Base-by-base conservation (phyloP, 257 asterid species). In the Capsicum chinense region DNA sequence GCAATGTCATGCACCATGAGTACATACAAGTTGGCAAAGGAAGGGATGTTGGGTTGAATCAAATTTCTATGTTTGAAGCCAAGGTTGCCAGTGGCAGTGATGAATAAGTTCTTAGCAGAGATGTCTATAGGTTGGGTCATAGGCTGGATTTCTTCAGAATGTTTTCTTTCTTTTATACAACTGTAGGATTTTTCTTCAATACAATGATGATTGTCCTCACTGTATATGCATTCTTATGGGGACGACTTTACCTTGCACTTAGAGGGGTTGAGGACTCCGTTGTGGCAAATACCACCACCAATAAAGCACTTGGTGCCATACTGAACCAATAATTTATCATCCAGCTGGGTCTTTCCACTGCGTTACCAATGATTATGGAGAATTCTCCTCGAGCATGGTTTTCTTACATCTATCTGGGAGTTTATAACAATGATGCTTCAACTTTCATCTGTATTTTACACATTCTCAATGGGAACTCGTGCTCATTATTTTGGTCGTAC, bases 21-120 rank as follows among this genome's bases (percentile, higher is more conserved):
- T 97, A 97, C 86, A 92, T 97, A 84, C 99, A 97, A 92, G 99
- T 97, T 85, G 99, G 99, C 63, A 97, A 97, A 91, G 99, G 99
- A 85, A 91, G 99, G 90, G 99, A 97, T 89, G 99, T 95, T 85
- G 98, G 99, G 67, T 86, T 95, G 87, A 97, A 97, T 89, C 99
- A 97, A 82, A 88, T 95, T 59, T 93, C 99, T 68, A 97, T 97
- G 99, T 97, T 97, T 80, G 98, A 97, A 87, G 98, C 98, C 81
- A 97, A 97, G 90, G 98, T 97, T 69, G 97, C 99, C 68, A 97
- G 98, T 88, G 99, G 99, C 56, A 97, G 95, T 9, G 99, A 98
- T 54, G 99, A 97, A 91, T 98, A 97, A 90, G 90, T 93, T 81
- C 92, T 97, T n/a, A 97, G 99, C 89, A 89, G 99, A 84, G 98